Evolutionary conservation across 495 filamentous ascomycete genomes (phyloP), one percentile per base, ranked within the genome.

Genomic region (Trichoderma asperelloides): DNA sequence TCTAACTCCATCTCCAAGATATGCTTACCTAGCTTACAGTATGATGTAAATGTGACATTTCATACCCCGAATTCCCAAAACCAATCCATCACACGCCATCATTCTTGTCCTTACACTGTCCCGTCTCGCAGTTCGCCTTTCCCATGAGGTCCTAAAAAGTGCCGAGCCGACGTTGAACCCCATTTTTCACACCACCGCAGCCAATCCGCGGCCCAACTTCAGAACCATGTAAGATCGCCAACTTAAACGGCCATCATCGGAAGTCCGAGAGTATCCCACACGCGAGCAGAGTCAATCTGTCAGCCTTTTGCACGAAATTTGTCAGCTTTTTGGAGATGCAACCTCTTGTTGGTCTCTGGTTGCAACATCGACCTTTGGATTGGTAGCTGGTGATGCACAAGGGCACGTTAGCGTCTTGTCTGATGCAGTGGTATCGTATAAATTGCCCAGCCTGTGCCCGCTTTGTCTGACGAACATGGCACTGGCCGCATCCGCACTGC

Each of bases 1-100:
- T 30, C 27, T 4, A 60, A 28, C 11, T 30, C 13, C 25, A 13
- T 8, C 4, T 28, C 27, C 18, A 47, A 55, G 49, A 55, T 25
- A 6, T 11, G 21, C 5, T 8, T 37, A 37, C 5, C 33, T 37
- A 37, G 33, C 33, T 37, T 37, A 57, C 1, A 6, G 13, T 13
- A 60, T 60, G 55, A 60, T 60, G 55, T 60, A 60, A 60, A 60
- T 30, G 55, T 60, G 55, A 60, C 55, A 60, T 47, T 15, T 47
- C 33, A 37, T 37, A 37, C 33, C 33, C 33, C 33, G 9, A 37
- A 37, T 37, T 37, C 33, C 18, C n/a, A 11, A 51, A 21, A 23
- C 47, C 47, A 18, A 18, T 51, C 47, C 21, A 1, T 12, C 2
- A 45, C 41, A 16, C 11, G 41, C 41, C 12, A 2, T 18, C 13